phyloP scores from a whole-genome alignment of 306 rosid species.

The Corylus americana region DNA sequence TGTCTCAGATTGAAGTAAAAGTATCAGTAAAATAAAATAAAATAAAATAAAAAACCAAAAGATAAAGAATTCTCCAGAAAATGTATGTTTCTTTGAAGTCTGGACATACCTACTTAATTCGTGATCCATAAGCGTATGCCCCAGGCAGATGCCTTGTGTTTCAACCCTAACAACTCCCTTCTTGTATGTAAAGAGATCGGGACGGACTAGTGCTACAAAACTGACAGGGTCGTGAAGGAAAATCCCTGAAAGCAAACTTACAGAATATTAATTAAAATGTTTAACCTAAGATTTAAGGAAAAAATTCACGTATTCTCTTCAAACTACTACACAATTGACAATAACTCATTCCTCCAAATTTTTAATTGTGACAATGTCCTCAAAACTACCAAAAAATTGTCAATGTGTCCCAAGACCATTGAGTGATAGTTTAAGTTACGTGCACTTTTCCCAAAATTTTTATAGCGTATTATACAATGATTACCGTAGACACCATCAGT shows the following conservation, averaged over 20 bases:
- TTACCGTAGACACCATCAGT: slow-evolving; percentile 84
- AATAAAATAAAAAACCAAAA: neutral
- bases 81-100: slow-evolving; percentile 1
- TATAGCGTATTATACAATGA: neutral
- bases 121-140: slow-evolving; percentile 95
- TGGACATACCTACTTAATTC: slow-evolving; percentile 71
- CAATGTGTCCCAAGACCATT: too few relatives aligned
- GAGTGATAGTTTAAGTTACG: too few relatives aligned
- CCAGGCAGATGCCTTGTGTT: slow-evolving; percentile 86
- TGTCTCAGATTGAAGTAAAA: slow-evolving; percentile 25
- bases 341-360: too few relatives aligned
- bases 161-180: slow-evolving; percentile 93
- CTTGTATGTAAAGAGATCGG: slow-evolving; percentile 88
- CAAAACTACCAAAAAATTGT: too few relatives aligned
- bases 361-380: neutral
- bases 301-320: too few relatives aligned
- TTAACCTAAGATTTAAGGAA: neutral
- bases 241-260: slow-evolving; percentile 59
- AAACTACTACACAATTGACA: too few relatives aligned
- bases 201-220: slow-evolving; percentile 80
- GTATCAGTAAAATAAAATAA: neutral
- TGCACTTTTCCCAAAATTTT: neutral
- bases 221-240: slow-evolving; percentile 96
- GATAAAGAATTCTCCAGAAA: neutral
- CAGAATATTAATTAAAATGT: slow-evolving; percentile 5